Percentiles rank a stretch among this genome's conserved stretches.
Conservation (phyloP, 2,329 filamentous ascomycete genomes). For the Dichotomopilus funicola region DNA sequence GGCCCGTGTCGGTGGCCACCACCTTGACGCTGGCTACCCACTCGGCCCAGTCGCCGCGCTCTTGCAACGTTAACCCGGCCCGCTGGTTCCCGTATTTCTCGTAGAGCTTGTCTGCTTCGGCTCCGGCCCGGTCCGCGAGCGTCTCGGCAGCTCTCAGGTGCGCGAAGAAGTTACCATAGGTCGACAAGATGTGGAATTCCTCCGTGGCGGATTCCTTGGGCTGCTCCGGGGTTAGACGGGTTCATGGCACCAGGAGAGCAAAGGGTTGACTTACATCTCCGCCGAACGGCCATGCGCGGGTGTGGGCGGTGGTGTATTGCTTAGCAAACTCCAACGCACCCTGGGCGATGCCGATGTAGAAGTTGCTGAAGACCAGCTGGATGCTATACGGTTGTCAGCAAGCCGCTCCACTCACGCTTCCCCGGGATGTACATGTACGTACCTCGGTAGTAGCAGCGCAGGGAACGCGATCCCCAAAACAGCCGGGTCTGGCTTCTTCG, state of each 20-base stretch:
- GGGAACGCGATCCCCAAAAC: conserved; percentile 49
- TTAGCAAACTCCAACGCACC: conserved; percentile 50
- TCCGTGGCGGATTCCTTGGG: conserved; percentile 52
- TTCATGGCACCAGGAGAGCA: neutral
- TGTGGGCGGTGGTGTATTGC: conserved; percentile 50
- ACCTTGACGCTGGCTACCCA: conserved; percentile 58
- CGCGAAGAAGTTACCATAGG: conserved; percentile 58
- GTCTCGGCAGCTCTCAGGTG: conserved; percentile 55
- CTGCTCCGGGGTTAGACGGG: conserved; percentile 19
- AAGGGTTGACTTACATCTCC: conserved; percentile 42
- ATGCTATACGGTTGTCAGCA: conserved; percentile 35
- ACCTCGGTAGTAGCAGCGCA: conserved; percentile 53
- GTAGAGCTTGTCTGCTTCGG: conserved; percentile 43
- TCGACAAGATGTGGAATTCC: conserved; percentile 59
- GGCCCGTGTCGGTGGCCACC: conserved; percentile 52
- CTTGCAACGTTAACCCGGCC: conserved; percentile 39
- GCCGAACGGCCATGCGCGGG: conserved; percentile 58
- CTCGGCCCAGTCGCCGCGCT: conserved; percentile 55
- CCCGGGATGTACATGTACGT: conserved; percentile 16
- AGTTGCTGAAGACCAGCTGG: conserved; percentile 60
- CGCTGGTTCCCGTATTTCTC: conserved; percentile 35
- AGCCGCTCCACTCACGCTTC: neutral
- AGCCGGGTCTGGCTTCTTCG: conserved; percentile 44
- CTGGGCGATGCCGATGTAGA: conserved; percentile 57
- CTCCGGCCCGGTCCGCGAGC: conserved; percentile 50